Conservation (phyloP, 2,329 filamentous ascomycete species). For the Sporothrix pseudoabietina region DNA sequence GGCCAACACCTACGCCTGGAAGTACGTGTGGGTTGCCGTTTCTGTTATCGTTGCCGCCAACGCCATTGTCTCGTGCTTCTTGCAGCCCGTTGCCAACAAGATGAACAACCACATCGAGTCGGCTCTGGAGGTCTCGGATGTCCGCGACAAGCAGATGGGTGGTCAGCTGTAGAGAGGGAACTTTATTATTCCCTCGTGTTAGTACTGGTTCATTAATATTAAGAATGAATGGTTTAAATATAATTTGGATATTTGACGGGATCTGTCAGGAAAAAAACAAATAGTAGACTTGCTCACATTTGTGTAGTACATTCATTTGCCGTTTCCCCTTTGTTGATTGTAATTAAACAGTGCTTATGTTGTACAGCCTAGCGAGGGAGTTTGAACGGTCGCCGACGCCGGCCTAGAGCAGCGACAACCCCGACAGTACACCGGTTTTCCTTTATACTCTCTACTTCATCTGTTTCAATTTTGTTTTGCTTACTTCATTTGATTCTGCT, state of each 20-base stretch:
- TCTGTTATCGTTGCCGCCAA: background rate
- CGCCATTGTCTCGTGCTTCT: slow-evolving; percentile 6
- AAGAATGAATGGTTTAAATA: background rate
- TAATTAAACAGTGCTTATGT: no score
- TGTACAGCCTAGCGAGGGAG: no score
- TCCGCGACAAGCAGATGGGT: slow-evolving; percentile 20
- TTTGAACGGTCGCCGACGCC: no score
- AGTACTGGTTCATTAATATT: background rate
- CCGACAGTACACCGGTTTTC: background rate
- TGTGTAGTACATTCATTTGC: no score
- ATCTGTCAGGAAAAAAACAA: no score
- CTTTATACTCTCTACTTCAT: background rate
- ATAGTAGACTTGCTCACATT: no score
- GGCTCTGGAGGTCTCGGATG: slow-evolving; percentile 1
- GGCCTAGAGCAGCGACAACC: no score
- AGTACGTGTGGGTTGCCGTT: slow-evolving; percentile 1
- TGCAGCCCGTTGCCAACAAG: slow-evolving; percentile 6
- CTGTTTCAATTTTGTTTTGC: background rate
- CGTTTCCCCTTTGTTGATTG: no score
- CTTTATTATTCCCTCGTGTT: background rate
- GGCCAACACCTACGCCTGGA: slow-evolving; percentile 1
- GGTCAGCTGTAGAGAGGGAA: background rate
- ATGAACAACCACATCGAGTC: slow-evolving; percentile 23
- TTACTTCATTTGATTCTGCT: background rate
- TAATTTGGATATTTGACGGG: background rate